A percentile compares a stretch with the other conserved stretches of the same genome.
Evolutionary conservation across 2,329 filamentous ascomycete species (phyloP).

Genomic region (Venturia effusa): DNA sequence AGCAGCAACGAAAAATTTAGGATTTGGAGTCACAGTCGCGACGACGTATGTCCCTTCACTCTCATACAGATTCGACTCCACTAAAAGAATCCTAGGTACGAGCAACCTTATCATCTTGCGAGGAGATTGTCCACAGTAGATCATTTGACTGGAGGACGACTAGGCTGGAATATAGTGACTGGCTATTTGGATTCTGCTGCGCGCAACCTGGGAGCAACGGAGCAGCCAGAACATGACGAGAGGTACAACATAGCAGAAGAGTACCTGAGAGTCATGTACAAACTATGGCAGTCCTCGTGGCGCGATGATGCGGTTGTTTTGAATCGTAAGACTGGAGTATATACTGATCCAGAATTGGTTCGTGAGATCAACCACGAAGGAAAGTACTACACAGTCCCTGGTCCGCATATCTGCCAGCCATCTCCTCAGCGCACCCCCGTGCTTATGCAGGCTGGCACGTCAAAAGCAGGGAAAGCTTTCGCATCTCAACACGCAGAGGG

Average conservation of each 20-base stretch:
- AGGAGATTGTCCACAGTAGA: slow-evolving; percentile 55
- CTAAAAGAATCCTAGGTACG: slow-evolving; percentile 18
- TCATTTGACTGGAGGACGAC: slow-evolving; percentile 53
- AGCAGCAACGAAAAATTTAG: slow-evolving; percentile 54
- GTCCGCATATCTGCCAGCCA: slow-evolving; percentile 53
- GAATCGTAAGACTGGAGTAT: slow-evolving; percentile 47
- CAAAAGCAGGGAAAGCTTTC: slow-evolving; percentile 53
- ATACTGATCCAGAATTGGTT: slow-evolving; percentile 47
- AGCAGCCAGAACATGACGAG: slow-evolving; percentile 54
- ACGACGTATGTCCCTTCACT: slow-evolving; percentile 44
- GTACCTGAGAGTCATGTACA: slow-evolving; percentile 54
- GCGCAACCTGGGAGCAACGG: slow-evolving; percentile 46
- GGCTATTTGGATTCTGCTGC: slow-evolving; percentile 58
- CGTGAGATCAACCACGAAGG: slow-evolving; percentile 56
- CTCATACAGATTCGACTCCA: background rate
- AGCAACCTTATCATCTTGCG: slow-evolving; percentile 57
- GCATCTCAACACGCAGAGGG: slow-evolving; percentile 61
- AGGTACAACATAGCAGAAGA: slow-evolving; percentile 54
- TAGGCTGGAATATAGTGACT: slow-evolving; percentile 42
- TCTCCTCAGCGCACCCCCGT: slow-evolving; percentile 58
- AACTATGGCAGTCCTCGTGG: slow-evolving; percentile 58
- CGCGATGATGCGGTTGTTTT: slow-evolving; percentile 53
- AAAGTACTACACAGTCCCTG: slow-evolving; percentile 52
- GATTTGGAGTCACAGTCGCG: slow-evolving; percentile 56
- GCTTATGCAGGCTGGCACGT: slow-evolving; percentile 60